phyloP scores from a whole-genome alignment of 371 early-diverging fungal species.

The Lichtheimia hyalospora region DNA sequence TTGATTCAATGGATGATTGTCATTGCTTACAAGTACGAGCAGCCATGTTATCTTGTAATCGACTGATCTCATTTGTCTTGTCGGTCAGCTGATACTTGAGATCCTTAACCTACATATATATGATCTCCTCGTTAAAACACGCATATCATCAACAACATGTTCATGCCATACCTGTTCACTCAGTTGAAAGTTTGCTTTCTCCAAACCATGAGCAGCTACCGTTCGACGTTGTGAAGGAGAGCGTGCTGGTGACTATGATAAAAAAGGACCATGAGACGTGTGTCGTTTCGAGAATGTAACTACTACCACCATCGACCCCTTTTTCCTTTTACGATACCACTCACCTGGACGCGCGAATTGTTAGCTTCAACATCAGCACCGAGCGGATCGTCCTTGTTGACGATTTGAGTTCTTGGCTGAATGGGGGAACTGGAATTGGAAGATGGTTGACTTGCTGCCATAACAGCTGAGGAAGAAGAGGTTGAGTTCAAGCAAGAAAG shows the following conservation, averaged over 20 bases:
- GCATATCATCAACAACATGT: no score
- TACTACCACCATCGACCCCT: neutral
- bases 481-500: neutral
- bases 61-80: conserved; percentile 25
- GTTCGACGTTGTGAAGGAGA: neutral
- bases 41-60: conserved; percentile 29
- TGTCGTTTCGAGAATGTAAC: neutral
- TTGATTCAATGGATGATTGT: neutral
- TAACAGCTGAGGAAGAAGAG: neutral
- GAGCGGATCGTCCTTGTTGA: conserved; percentile 7
- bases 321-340: no score
- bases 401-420: conserved; percentile 4
- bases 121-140: neutral
- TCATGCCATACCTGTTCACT: conserved; percentile 28
- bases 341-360: conserved; percentile 8
- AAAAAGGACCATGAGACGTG: neutral
- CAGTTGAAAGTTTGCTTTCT: conserved; percentile 29
- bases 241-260: neutral
- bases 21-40: conserved; percentile 28
- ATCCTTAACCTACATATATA: conserved; percentile 34
- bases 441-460: neutral
- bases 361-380: conserved; percentile 5
- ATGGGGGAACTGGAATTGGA: conserved; percentile 5
- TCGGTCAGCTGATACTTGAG: conserved; percentile 35
- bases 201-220: conserved; percentile 3